A percentile compares a stretch with the other conserved stretches of the same genome.
These are phyloP conservation scores for Suillus subalutaceus DNA, from an alignment of 768 basidiomycete species.

Conservation along the genomic window DNA sequence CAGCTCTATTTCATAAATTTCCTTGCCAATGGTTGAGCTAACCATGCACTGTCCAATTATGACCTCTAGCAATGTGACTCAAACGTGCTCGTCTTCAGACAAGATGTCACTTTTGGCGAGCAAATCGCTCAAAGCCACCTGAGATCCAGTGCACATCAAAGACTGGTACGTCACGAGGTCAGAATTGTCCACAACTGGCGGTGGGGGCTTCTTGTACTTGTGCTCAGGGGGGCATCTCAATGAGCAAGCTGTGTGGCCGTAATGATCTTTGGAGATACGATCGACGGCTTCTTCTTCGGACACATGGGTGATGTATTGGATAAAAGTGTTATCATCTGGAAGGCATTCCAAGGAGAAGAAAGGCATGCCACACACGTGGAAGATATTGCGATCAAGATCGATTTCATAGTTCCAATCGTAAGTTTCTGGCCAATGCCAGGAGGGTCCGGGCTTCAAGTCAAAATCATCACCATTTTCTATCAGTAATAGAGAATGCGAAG, in stretches of 20 bases:
- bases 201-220: not conserved
- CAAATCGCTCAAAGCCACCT: not conserved
- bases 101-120: not conserved
- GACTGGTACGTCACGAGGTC: not conserved
- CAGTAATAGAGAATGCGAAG: not conserved
- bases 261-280: not conserved
- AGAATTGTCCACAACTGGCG: not conserved
- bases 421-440: not conserved
- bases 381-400: not conserved
- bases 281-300: too few relatives aligned
- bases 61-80: not conserved
- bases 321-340: not conserved
- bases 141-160: not conserved
- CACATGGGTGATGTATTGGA: not conserved
- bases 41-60: not conserved
- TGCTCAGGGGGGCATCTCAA: not conserved
- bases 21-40: not conserved
- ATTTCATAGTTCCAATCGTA: not conserved
- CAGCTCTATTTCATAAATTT: not conserved
- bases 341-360: constrained; percentile 1
- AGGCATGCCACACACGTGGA: not conserved
- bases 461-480: not conserved
- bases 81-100: not conserved
- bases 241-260: not conserved
- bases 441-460: not conserved